Evolutionary conservation across 768 basidiomycete species (phyloP), one percentile per base, ranked within the genome.

Genomic region (Nevesoporus exiguus): DNA sequence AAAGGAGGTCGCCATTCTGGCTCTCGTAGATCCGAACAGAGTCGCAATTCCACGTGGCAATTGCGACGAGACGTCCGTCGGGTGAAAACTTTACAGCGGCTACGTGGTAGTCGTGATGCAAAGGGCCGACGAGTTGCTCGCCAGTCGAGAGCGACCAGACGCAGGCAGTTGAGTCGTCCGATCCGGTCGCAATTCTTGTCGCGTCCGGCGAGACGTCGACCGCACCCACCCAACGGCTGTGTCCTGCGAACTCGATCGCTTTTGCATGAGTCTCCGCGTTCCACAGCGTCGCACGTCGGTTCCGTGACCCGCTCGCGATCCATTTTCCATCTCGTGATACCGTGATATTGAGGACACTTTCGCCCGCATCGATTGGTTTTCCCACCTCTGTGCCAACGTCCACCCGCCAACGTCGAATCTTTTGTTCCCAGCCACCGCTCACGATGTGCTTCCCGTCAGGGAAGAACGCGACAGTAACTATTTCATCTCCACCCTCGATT

Each of bases 21-120:
- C 7, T 19, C 22, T 51, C 36, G 4, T 47, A 58, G 22, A 52
- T 15, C 3, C 37, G 47, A 11, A 53, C n/a, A 9, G 19, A 47
- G 2, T n/a, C 2, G 1, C 2, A 7, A 5, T 1, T 3, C 13
- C 5, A 39, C 8, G 33, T 19, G 1, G 47, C 45, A 3, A 44
- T 41, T 2, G 58, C 56, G 1, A 59, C 3, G 34, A 24, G 11
- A 5, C 1, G 15, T n/a, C 50, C 55, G 11, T 57, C 5, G 2
- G 51, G 55, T 0, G 44, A 58, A 11, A 59, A 58, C 13, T 50
- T 58, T 33, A 11, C 44, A 2, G 44, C 33, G 3, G 7, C 27
- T 2, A 51, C 19, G 1, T 1, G 0, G 17, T 10, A 0, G 5
- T 27, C 22, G 42, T 55, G 47, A 10, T 25, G 0, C 15, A 19